Base-by-base conservation (phyloP, 1,284 basidiomycete genomes). In the Boletus smithii region DNA sequence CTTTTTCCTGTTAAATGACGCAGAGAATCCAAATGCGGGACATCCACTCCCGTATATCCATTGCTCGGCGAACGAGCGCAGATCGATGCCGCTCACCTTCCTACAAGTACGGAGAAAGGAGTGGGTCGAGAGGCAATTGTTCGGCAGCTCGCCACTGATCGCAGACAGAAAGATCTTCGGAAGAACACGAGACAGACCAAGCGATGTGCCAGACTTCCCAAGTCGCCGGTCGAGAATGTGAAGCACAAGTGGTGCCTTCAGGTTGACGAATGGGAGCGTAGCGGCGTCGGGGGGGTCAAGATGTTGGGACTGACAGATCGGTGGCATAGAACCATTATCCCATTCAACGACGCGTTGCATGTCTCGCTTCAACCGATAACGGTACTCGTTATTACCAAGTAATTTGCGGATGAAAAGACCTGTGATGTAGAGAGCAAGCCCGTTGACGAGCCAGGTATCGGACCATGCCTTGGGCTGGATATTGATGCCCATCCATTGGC, bases 11-110 rank as follows among this genome's bases (percentile, higher is more conserved):
- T 98, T 97, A 72, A 99, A 99, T 35, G 85, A 86, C 2, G 95
- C 93, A 32, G 83, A 81, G 66, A 98, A 89, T 1, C 81, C 81
- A 66, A 99, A 95, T 9, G 86, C 80, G 0, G 97, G 97, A 64
- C 94, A 97, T 5, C 97, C 97, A 63, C 91, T 95, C 11, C 94
- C 94, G 62, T 95, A 97, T 54, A 99, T 92, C 97, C 97, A 99
- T 67, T 99, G 95, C 62, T 98, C 93, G 22, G 91, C 88, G 65
- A 99, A 99, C 20, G 81, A 80, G 47, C 89, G 79, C 30, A 93
- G 79, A 64, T 98, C 95, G 16, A 93, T 83, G 10, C 91, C 88
- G 60, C 91, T 94, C 40, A 97, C 88, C 67, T 97, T 99, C 54
- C 94, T 79, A 64, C 95, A 99, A 34, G 84, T 92, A 44, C 94